These are phyloP conservation scores for Penicillium fuscoglaucum DNA, from an alignment of 2,329 filamentous ascomycete species.

Conservation along the genomic window DNA sequence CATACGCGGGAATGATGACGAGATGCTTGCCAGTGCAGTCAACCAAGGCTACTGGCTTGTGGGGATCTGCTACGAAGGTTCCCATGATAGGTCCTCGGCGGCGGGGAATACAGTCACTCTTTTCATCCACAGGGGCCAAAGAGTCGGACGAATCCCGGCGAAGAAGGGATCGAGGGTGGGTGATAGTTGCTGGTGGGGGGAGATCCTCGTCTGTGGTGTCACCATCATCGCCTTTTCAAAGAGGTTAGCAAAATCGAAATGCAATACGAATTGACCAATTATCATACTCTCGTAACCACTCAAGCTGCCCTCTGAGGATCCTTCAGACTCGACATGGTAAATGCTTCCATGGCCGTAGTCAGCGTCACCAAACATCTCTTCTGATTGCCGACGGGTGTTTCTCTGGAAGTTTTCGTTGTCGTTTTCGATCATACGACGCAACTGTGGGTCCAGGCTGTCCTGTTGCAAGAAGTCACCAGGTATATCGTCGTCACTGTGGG, in stretches of 20 bases:
- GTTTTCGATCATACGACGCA: slow-evolving; percentile 72
- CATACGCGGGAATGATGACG: slow-evolving; percentile 50
- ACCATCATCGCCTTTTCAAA: slow-evolving; percentile 55
- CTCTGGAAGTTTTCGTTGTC: slow-evolving; percentile 48
- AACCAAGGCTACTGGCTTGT: slow-evolving; percentile 50
- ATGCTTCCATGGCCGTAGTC: slow-evolving; percentile 46
- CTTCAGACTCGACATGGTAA: slow-evolving; percentile 47
- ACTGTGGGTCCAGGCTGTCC: slow-evolving; percentile 68
- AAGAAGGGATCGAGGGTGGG: slow-evolving; percentile 52
- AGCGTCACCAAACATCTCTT: slow-evolving; percentile 41
- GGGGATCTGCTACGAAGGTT: slow-evolving; percentile 49
- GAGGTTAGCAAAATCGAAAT: slow-evolving; percentile 47
- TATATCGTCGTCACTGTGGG: slow-evolving; percentile 60
- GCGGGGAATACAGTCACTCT: slow-evolving; percentile 34
- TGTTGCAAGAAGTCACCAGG: slow-evolving; percentile 78
- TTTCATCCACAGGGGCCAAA: slow-evolving; percentile 46
- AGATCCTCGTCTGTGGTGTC: slow-evolving; percentile 62
- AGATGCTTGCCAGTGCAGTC: slow-evolving; percentile 51
- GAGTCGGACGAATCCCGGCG: slow-evolving; percentile 50
- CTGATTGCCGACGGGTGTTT: slow-evolving; percentile 35
- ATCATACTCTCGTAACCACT: slow-evolving; percentile 62
- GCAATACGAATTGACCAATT: slow-evolving; percentile 25
- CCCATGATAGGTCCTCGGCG: slow-evolving; percentile 50
- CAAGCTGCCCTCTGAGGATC: slow-evolving; percentile 35
- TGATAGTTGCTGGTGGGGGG: slow-evolving; percentile 49